These are phyloP conservation scores for Allomyces macrogynus DNA, from an alignment of 192 early-diverging fungal genomes.

Conservation along the genomic window DNA sequence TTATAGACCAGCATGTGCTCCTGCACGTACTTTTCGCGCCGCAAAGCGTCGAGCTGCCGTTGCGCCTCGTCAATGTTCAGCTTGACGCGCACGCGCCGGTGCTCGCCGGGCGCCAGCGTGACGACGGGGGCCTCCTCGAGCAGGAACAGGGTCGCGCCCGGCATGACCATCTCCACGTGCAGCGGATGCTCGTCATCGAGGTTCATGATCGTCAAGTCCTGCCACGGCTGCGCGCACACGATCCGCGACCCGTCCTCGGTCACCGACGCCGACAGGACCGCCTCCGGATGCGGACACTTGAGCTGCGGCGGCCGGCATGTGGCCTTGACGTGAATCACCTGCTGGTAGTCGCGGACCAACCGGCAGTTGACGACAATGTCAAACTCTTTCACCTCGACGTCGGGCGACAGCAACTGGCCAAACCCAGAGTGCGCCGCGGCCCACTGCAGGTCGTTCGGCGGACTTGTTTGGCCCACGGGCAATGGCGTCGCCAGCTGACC, in stretches of 20 bases:
- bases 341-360: conserved; percentile 61
- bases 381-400: conserved; percentile 37
- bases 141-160: neutral
- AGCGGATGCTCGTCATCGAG: neutral
- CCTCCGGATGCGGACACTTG: conserved; percentile 11
- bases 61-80: neutral
- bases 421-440: neutral
- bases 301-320: conserved; percentile 38
- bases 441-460: neutral
- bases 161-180: conserved; percentile 1
- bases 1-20: neutral
- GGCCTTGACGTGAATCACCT: conserved; percentile 38
- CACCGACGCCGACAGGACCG: conserved; percentile 14
- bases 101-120: neutral
- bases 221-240: neutral
- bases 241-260: neutral
- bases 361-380: conserved; percentile 62
- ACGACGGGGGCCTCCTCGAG: neutral
- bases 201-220: neutral
- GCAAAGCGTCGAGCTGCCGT: neutral
- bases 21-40: neutral
- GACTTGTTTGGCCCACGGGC: neutral
- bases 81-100: neutral
- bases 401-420: neutral
- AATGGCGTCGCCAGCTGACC: neutral